These are phyloP conservation scores for Actinomortierella wolfii DNA, from an alignment of 371 early-diverging fungal species.

Conservation along the genomic window DNA sequence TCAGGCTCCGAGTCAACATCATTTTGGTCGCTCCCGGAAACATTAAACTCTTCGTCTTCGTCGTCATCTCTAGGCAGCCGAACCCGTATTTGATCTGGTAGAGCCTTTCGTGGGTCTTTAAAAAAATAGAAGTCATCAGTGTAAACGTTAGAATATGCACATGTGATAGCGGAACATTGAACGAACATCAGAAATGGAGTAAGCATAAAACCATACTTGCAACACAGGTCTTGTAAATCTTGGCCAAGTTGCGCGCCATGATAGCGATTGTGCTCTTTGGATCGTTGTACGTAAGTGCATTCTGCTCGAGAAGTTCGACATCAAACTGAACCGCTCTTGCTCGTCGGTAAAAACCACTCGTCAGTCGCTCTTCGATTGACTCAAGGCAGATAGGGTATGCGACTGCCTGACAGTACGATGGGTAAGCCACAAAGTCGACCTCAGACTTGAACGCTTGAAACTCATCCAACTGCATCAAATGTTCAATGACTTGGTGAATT, in stretches of 20 bases:
- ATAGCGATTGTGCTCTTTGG: slow-evolving; percentile 61
- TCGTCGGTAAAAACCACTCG: slow-evolving; percentile 66
- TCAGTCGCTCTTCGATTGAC: slow-evolving; percentile 58
- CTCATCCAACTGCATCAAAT: slow-evolving; percentile 47
- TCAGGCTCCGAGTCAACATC: slow-evolving; percentile 45
- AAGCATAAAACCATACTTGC: slow-evolving; percentile 41
- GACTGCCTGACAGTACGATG: slow-evolving; percentile 64
- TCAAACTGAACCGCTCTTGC: slow-evolving; percentile 67
- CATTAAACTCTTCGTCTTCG: slow-evolving; percentile 44
- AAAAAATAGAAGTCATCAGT: neutral
- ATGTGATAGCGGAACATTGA: neutral
- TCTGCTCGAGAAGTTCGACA: slow-evolving; percentile 65
- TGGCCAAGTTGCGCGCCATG: slow-evolving; percentile 61
- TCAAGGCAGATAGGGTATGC: slow-evolving; percentile 77
- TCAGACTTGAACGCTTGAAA: slow-evolving; percentile 66
- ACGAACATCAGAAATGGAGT: neutral
- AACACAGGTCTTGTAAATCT: slow-evolving; percentile 58
- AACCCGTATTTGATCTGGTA: slow-evolving; percentile 34
- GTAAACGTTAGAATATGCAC: neutral
- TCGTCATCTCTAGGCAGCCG: slow-evolving; percentile 40
- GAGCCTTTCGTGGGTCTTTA: slow-evolving; percentile 52
- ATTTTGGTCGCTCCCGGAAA: slow-evolving; percentile 35
- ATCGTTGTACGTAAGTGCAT: slow-evolving; percentile 72
- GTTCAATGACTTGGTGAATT: slow-evolving; percentile 21
- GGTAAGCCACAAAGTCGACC: slow-evolving; percentile 69